Base-by-base conservation (phyloP, 192 early-diverging fungal species). In the Spizellomyces punctatus region DNA sequence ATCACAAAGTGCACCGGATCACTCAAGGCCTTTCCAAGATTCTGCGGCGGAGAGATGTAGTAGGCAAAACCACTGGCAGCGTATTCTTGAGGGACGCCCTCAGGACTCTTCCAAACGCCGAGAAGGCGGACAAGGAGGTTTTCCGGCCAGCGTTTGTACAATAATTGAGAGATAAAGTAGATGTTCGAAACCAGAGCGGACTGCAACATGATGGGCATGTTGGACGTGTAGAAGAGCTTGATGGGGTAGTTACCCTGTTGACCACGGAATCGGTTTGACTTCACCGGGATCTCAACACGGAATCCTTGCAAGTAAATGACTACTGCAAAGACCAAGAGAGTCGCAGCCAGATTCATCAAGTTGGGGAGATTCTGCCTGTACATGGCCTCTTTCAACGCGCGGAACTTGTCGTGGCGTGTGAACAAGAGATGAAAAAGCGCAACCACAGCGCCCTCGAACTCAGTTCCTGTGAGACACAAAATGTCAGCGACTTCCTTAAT, bases 171-270 rank as follows among this genome's bases (percentile, higher is more conserved):
- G 80, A 99, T 94, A 86, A 99, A 93, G 81, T 96, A 99, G 65
- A 97, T 85, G 74, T 99, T 94, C 64, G 95, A 96, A 47, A 94
- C 91, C 68, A 99, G 83, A 49, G 98, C 95, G 43, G 96, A 98
- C 83, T 98, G 96, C 66, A 98, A 91, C 98, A 99, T 98, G 78
- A 99, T 98, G 59, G 98, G 95, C 98, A 99, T 99, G 87, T 98
- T 99, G 74, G 96, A 98, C 46, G 98, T 99, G 89, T 99, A 99
- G 84, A 99, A 98, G 54, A 99, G 85, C 89, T 99, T 99, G 90
- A 99, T 89, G 62, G 98, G 98, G 86, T 96, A 99, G 67, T 95
- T 88, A 36, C 96, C 96, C 74, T 94, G 93, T 81, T 99, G 98
- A 55, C 98, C 98, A 82, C 96, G 95, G 83, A 92, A 89, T 54